Evolutionary conservation across 2,329 filamentous ascomycete genomes (phyloP).

Genomic region (Exophiala bonariae): DNA sequence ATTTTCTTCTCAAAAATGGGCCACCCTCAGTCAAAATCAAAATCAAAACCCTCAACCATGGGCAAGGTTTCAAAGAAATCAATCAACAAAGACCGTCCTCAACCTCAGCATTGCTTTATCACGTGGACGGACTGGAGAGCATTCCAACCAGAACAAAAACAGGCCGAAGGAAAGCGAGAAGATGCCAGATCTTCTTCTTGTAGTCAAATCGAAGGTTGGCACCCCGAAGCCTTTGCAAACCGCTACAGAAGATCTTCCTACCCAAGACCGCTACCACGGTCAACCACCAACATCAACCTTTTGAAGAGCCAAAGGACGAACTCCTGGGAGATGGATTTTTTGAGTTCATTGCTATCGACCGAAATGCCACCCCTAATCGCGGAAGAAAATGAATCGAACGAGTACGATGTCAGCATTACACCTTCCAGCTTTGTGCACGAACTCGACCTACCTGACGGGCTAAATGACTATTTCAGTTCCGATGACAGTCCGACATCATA

Average conservation of each 20-base stretch:
- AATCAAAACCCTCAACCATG: too few species aligned
- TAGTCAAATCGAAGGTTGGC: background rate
- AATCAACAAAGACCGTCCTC: too few species aligned
- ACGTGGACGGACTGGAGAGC: constrained; percentile 4
- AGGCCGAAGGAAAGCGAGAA: background rate
- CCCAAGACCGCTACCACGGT: background rate
- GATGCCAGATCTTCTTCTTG: background rate
- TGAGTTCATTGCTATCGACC: background rate
- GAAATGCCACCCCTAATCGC: too few species aligned
- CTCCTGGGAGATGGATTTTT: background rate
- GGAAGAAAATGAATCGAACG: too few species aligned
- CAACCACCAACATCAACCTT: background rate
- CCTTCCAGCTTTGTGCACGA: too few species aligned
- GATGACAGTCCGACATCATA: too few species aligned
- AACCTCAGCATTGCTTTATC: background rate
- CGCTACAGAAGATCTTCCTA: background rate
- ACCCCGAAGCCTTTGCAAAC: constrained; percentile 1
- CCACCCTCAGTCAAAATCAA: too few species aligned
- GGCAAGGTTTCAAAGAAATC: too few species aligned
- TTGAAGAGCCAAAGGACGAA: background rate
- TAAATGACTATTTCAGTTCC: too few species aligned
- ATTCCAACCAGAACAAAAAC: background rate
- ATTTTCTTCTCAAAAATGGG: too few species aligned
- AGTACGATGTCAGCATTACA: too few species aligned
- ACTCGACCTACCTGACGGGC: too few species aligned